Base-by-base conservation (phyloP, 208 protist species). In the Crithidia acanthocephali region DNA sequence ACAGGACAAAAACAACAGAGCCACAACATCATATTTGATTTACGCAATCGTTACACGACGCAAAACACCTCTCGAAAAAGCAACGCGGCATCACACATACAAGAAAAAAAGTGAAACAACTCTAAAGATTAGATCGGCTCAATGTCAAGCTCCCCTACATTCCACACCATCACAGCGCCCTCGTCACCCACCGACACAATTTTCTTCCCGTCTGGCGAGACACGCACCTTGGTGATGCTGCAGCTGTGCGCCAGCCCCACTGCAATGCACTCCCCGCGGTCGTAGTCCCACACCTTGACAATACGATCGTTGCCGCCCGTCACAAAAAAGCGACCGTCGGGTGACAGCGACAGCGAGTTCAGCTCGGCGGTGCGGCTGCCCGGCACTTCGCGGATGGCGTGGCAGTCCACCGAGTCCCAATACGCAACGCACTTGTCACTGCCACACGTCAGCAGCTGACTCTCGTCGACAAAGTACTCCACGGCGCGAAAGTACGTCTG, bases 221-320 rank as follows among this genome's bases (percentile, higher is more conserved):
- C 90, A 1, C 84, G 84, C 22, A 96, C 94, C 71, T 97, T 96
- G 8, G 84, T 93, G 58, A 98, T 98, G 82, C 91, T 94, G 74
- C 88, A 95, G 65, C 89, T 95, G 80, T 98, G 97, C 30, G 95
- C 97, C 22, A 96, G 73, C 8, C 97, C 97, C 9, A 97, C 90
- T 2, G 90, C 86, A 10, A 93, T 66, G 63, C 92, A 93, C 61
- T 88, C 81, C 16, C 95, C 95, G 40, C 92, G 85, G 52, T 98
- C 96, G 75, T 98, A 99, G 72, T 95, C 82, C 94, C 95, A 99
- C 68, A 99, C 83, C 90, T 98, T 98, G 52, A 99, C 84, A 40
- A 97, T 87, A 48, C 94, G 95, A 72, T 98, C 97, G 51, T 83
- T 86, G 48, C 95, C 96, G 22, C 91, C 96, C 8, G 93, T 94